Evolutionary conservation across 2,329 filamentous ascomycete genomes (phyloP).

Genomic region (Aspergillus piperis): DNA sequence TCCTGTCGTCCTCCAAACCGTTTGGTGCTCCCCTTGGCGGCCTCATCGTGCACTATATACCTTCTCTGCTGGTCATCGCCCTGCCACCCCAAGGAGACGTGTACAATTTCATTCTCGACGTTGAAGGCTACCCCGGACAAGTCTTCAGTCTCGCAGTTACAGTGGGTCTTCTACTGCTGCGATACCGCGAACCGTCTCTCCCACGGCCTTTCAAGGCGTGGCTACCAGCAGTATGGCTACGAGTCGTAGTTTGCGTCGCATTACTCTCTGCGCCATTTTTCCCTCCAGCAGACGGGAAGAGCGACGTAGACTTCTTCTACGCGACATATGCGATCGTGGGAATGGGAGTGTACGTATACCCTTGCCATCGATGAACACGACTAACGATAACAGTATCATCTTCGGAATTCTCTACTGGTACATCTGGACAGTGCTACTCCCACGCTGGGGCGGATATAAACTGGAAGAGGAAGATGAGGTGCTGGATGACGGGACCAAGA

Average conservation of each 20-base stretch:
- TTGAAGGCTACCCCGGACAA: slow-evolving; percentile 68
- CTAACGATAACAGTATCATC: slow-evolving; percentile 49
- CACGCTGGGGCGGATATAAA: slow-evolving; percentile 59
- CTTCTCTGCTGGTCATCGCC: slow-evolving; percentile 66
- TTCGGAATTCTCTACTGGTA: slow-evolving; percentile 69
- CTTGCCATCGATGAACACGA: slow-evolving; percentile 21
- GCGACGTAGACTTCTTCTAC: slow-evolving; percentile 52
- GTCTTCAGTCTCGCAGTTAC: slow-evolving; percentile 61
- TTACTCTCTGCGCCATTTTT: slow-evolving; percentile 65
- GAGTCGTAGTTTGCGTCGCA: slow-evolving; percentile 55
- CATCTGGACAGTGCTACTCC: slow-evolving; percentile 64
- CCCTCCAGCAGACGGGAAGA: slow-evolving; percentile 53
- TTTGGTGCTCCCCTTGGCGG: slow-evolving; percentile 69
- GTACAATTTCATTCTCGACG: slow-evolving; percentile 72
- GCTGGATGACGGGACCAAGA: slow-evolving; percentile 66
- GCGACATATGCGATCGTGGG: slow-evolving; percentile 57
- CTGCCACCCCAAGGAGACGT: slow-evolving; percentile 66
- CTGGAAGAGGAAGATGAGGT: slow-evolving; percentile 63
- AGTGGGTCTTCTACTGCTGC: slow-evolving; percentile 61
- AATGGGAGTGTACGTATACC: slow-evolving; percentile 43
- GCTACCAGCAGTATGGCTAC: slow-evolving; percentile 59
- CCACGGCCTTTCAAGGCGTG: slow-evolving; percentile 67
- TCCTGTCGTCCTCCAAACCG: slow-evolving; percentile 65
- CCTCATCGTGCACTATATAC: slow-evolving; percentile 68
- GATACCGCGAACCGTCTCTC: slow-evolving; percentile 60